A percentile compares a stretch with the other conserved stretches of the same genome.
These are phyloP conservation scores for Spathaspora girioi DNA, from an alignment of 805 yeast genomes.

Conservation along the genomic window DNA sequence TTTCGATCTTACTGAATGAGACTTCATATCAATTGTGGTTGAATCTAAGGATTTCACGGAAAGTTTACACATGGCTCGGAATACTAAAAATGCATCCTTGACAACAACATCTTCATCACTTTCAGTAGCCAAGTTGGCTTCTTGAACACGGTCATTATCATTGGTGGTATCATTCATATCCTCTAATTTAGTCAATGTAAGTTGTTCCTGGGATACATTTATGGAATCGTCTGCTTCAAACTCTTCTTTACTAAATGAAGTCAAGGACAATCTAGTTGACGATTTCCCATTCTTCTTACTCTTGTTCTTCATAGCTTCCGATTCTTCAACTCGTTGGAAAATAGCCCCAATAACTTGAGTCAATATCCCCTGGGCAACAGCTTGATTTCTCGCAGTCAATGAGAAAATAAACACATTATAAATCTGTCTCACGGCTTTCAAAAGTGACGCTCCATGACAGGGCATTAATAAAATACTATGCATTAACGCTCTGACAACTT, in stretches of 20 bases:
- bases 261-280: conserved; percentile 15
- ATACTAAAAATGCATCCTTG: conserved; percentile 88
- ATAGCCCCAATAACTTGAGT: conserved; percentile 86
- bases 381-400: conserved; percentile 77
- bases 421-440: conserved; percentile 89
- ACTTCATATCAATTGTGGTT: conserved; percentile 75
- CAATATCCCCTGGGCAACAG: conserved; percentile 91
- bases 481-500: conserved; percentile 86
- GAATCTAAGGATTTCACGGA: conserved; percentile 81
- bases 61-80: conserved; percentile 92
- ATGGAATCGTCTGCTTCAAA: conserved; percentile 5
- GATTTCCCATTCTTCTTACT: conserved; percentile 10
- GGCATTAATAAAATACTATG: conserved; percentile 82
- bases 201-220: conserved; percentile 21
- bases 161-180: conserved; percentile 44
- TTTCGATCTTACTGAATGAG: conserved; percentile 91
- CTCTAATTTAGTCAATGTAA: conserved; percentile 62
- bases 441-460: conserved; percentile 83
- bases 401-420: conserved; percentile 90
- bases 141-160: conserved; percentile 52
- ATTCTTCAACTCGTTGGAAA: conserved; percentile 60
- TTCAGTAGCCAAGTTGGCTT: conserved; percentile 39
- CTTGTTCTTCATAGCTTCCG: conserved; percentile 39
- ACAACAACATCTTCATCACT: conserved; percentile 66
- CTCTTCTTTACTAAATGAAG: conserved; percentile 23